Evolutionary conservation across 2,329 filamentous ascomycete species (phyloP).

Genomic region (Cladosporium sp.): DNA sequence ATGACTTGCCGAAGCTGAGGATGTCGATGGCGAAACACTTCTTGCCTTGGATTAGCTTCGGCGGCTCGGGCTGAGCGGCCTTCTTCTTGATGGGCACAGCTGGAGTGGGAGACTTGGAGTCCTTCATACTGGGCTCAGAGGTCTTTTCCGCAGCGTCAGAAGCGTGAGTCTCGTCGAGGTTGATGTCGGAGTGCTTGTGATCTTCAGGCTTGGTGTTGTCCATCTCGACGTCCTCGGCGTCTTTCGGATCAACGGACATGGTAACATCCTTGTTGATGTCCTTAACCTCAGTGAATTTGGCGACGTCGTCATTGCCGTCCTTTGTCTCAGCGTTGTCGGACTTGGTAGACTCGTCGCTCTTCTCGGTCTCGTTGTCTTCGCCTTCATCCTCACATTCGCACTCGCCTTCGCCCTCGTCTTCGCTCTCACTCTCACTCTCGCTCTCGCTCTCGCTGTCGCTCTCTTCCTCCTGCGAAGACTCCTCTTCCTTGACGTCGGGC

Average conservation of each 20-base stretch:
- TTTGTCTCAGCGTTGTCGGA: background rate
- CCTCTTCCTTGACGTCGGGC: background rate
- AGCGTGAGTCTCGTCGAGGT: background rate
- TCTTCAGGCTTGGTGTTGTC: background rate
- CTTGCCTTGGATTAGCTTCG: slow-evolving; percentile 21
- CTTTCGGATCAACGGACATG: background rate
- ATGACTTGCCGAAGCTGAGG: slow-evolving; percentile 31
- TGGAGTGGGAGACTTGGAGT: slow-evolving; percentile 3
- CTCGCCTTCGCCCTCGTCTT: background rate
- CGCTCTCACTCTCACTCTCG: background rate
- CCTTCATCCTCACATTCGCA: background rate
- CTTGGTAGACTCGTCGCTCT: background rate
- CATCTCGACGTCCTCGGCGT: background rate
- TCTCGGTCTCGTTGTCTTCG: background rate
- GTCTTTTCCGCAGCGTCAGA: background rate
- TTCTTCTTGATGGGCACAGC: background rate
- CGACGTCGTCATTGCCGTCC: background rate
- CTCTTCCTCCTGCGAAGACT: background rate
- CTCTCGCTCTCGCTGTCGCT: background rate
- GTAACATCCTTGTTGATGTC: background rate
- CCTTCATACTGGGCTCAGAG: background rate
- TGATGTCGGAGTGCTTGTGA: background rate
- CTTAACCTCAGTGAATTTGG: background rate
- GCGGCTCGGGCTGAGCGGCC: background rate
- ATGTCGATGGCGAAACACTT: slow-evolving; percentile 33